A percentile compares a stretch with the other conserved stretches of the same genome.
Evolutionary conservation across 2,329 filamentous ascomycete species (phyloP).

Genomic region (Claviceps humidiphila): DNA sequence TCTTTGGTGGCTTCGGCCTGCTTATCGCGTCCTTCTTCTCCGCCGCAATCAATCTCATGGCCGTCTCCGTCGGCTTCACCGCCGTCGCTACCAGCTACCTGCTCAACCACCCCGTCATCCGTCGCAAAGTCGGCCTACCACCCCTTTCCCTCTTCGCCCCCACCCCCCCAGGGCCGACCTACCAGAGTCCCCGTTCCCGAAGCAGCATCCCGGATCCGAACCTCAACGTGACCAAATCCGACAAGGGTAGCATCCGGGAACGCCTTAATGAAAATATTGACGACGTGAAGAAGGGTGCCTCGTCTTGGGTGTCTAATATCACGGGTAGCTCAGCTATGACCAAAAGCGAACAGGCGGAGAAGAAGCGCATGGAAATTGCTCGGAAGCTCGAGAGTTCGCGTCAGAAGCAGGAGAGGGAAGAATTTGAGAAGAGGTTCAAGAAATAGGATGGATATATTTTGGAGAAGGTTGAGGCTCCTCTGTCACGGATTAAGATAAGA

Average conservation of each 20-base stretch:
- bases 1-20: slow-evolving; percentile 31
- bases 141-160: slow-evolving; percentile 14
- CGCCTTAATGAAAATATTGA: slow-evolving; percentile 20
- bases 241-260: slow-evolving; percentile 10
- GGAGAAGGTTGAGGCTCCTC: too few species aligned
- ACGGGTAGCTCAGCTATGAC: slow-evolving; percentile 4
- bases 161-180: slow-evolving; percentile 12
- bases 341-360: slow-evolving; percentile 21
- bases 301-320: too few species aligned
- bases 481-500: too few species aligned
- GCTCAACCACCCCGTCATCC: slow-evolving; percentile 25
- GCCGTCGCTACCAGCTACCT: slow-evolving; percentile 23
- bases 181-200: slow-evolving; percentile 21
- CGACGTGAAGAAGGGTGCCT: slow-evolving; percentile 23
- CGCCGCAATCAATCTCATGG: slow-evolving; percentile 35
- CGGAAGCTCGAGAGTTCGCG: slow-evolving; percentile 23
- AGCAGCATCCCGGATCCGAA: slow-evolving; percentile 9
- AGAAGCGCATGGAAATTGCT: slow-evolving; percentile 21
- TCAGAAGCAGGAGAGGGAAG: slow-evolving; percentile 21
- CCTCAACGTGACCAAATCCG: slow-evolving; percentile 3
- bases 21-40: slow-evolving; percentile 33
- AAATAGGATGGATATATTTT: not conserved
- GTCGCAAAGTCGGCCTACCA: slow-evolving; percentile 25
- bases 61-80: slow-evolving; percentile 25
- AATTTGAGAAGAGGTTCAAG: slow-evolving; percentile 28